Conservation (phyloP, 1,139 yeast genomes). For the Yamadazyma dendronema region DNA sequence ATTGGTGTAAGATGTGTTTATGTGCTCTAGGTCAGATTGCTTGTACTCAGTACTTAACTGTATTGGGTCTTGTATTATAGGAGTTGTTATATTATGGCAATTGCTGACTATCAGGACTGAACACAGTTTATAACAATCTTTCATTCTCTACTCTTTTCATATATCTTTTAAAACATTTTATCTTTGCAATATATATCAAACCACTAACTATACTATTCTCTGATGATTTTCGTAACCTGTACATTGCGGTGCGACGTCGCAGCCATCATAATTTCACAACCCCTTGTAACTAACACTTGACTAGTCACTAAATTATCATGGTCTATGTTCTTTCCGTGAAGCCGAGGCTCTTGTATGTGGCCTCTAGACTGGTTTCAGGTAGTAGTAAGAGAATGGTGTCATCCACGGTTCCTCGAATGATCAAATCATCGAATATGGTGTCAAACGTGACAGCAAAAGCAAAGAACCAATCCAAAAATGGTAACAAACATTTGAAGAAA, state of each 20-base stretch:
- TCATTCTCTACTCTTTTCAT: not conserved
- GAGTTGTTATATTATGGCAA: conserved; percentile 7
- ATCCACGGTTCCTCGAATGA: conserved; percentile 11
- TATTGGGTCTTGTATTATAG: conserved; percentile 13
- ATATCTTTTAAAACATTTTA: not conserved
- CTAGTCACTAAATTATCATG: conserved; percentile 11
- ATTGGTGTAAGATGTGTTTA: not conserved
- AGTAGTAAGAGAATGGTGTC: conserved; percentile 18
- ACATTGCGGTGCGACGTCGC: not conserved
- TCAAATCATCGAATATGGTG: conserved; percentile 11
- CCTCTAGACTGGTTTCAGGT: conserved; percentile 22
- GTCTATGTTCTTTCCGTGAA: conserved; percentile 33
- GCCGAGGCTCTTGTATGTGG: conserved; percentile 29
- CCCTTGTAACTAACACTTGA: conserved; percentile 1
- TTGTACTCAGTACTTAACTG: conserved; percentile 14
- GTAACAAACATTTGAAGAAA: conserved; percentile 20
- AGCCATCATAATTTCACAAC: conserved; percentile 1
- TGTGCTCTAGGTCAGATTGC: conserved; percentile 18
- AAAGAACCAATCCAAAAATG: conserved; percentile 10
- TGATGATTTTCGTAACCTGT: not conserved
- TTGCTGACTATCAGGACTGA: conserved; percentile 17
- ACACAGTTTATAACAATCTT: conserved; percentile 1
- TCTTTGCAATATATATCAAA: not conserved
- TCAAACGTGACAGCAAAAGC: conserved; percentile 11
- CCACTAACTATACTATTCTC: not conserved